Evolutionary conservation across 306 rosid genomes (phyloP), one percentile per base, ranked within the genome.

Genomic region (Cucumis melo): DNA sequence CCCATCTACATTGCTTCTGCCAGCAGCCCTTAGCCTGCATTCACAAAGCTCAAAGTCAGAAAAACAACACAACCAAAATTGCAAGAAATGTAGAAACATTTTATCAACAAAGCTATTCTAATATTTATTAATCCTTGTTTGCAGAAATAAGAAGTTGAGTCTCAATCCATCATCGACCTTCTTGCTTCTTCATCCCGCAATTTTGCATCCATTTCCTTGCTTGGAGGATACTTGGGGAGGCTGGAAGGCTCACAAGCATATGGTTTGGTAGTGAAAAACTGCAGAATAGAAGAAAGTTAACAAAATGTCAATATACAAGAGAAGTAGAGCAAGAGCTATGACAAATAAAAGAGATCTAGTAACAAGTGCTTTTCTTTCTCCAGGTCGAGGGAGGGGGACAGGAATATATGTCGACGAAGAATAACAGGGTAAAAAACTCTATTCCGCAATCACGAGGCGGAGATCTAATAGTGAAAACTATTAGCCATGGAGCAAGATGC

Each of bases 141-240:
- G 7, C 34, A 62, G 41, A 27, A 64, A 36, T 17, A 64, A 63
- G 48, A 63, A 34, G 48, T 64, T 6, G 59, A 60, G 74, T 68
- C 44, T 80, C 64, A 74, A 86, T 75, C 71, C 27, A 66, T 72
- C 74, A 10, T 53, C 80, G 16, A 94, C 99, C 97, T 94, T 90
- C 96, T 92, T 79, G 95, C 95, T 89, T 94, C 98, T 87, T 92
- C 99, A 51, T 94, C 99, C 16, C 97, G 91, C 79, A 90, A 81
- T 83, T 94, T 94, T 53, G 99, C 99, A 80, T 94, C 99, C 96
- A 94, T 94, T 91, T 94, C 99, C 87, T 94, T 94, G 84, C 96
- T 89, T 80, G 99, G 99, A 79, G 99, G 99, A 88, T 94, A 94
- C 83, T 92, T 94, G 27, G 99, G 99, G 78, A 94, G 96, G 87